Conservation (phyloP, 2,329 filamentous ascomycete genomes). For the Geosmithia putterillii region DNA sequence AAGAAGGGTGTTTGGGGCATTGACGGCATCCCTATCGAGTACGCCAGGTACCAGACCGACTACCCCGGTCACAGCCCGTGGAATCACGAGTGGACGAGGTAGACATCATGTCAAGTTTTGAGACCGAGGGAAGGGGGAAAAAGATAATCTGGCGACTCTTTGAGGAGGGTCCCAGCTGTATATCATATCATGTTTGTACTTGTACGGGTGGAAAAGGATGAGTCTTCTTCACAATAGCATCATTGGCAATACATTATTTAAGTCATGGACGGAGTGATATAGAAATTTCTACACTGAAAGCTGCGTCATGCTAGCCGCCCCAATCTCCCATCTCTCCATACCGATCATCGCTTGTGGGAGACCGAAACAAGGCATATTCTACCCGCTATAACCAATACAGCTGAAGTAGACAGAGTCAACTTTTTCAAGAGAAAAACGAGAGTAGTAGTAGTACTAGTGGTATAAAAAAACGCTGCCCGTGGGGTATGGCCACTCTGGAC, state of each 20-base stretch:
- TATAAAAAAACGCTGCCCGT: not conserved
- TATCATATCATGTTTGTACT: not conserved
- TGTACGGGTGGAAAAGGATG: no score
- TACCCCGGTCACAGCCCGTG: conserved; percentile 68
- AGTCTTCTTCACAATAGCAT: no score
- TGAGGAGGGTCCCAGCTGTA: not conserved
- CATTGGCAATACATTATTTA: no score
- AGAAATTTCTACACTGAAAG: no score
- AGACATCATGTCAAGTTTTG: conserved; percentile 4
- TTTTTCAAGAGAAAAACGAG: not conserved
- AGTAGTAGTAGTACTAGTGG: not conserved
- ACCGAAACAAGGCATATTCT: no score
- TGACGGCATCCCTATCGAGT: conserved; percentile 78
- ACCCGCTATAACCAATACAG: no score
- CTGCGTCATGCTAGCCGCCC: no score
- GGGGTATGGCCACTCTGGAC: not conserved
- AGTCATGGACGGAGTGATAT: no score
- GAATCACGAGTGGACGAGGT: conserved; percentile 85
- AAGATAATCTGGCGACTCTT: not conserved
- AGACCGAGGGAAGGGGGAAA: not conserved
- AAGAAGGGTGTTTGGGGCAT: conserved; percentile 74
- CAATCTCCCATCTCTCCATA: no score
- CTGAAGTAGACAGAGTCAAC: no score
- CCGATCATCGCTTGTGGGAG: no score
- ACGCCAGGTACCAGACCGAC: conserved; percentile 74